Evolutionary conservation across 2,329 filamentous ascomycete genomes (phyloP).

Genomic region (Botryotinia convoluta): DNA sequence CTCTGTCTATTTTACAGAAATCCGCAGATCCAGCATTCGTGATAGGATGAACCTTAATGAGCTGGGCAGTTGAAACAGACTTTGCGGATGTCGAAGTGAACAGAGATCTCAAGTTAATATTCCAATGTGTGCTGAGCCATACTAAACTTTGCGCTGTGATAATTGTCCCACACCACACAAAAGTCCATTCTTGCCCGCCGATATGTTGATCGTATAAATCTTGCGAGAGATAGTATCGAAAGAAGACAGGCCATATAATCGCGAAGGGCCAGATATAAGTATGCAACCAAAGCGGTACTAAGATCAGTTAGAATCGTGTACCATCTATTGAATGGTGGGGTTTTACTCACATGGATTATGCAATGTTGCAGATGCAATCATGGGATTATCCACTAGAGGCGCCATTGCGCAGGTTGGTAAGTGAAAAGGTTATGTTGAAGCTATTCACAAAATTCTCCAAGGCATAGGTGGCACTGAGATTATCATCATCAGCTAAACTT

Average conservation of each 20-base stretch:
- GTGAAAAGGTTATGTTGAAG: conserved; percentile 15
- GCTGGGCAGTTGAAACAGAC: conserved; percentile 67
- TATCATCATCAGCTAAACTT: conserved; percentile 12
- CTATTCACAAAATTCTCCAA: conserved; percentile 15
- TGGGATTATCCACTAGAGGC: conserved; percentile 84
- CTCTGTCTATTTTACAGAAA: conserved; percentile 77
- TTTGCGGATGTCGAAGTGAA: conserved; percentile 76
- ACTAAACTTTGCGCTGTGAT: conserved; percentile 82
- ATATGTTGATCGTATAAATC: conserved; percentile 90
- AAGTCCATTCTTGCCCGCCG: conserved; percentile 94
- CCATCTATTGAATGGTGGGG: background rate
- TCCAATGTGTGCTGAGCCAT: conserved; percentile 98
- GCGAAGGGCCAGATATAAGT: conserved; percentile 91
- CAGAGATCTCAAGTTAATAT: conserved; percentile 75
- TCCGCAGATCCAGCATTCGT: conserved; percentile 87
- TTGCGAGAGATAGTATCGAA: conserved; percentile 78
- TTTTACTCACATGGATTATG: conserved; percentile 63
- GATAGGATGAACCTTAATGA: conserved; percentile 90
- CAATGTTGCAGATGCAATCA: conserved; percentile 84
- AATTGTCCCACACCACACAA: conserved; percentile 88
- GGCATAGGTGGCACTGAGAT: conserved; percentile 19
- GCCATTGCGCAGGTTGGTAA: conserved; percentile 49
- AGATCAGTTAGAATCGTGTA: conserved; percentile 22
- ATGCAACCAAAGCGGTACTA: conserved; percentile 71
- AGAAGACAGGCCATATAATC: conserved; percentile 88